phyloP scores from a whole-genome alignment of 495 filamentous ascomycete genomes.

The Penicillium angulare region DNA sequence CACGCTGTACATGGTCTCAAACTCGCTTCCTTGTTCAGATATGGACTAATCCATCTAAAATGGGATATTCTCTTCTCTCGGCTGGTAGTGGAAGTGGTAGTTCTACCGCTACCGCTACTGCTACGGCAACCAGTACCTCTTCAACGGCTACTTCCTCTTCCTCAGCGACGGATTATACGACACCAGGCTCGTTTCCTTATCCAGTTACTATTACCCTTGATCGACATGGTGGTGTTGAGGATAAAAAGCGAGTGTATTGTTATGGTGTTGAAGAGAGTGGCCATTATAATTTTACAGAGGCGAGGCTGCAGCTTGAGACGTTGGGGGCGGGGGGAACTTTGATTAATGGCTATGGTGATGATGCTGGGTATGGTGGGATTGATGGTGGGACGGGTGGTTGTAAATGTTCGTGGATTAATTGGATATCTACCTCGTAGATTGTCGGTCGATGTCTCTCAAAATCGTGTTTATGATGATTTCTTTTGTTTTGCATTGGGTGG shows the following conservation, averaged over 20 bases:
- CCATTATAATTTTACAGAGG: conserved; percentile 50
- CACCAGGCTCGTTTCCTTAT: conserved; percentile 80
- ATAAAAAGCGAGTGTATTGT: conserved; percentile 67
- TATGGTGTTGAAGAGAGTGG: conserved; percentile 55
- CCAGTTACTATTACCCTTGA: conserved; percentile 80
- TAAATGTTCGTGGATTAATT: conserved; percentile 73
- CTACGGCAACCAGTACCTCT: conserved; percentile 10
- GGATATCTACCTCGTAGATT: conserved; percentile 19
- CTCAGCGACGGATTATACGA: conserved; percentile 52
- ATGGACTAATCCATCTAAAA: conserved; percentile 63
- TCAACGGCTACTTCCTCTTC: conserved; percentile 29
- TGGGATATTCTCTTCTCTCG: conserved; percentile 45
- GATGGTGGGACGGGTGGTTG: conserved; percentile 77
- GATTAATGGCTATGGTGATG: conserved; percentile 54
- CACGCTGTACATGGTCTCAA: conserved; percentile 75
- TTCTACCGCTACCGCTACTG: conserved; percentile 3
- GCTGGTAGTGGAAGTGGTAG: conserved; percentile 6
- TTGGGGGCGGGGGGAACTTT: conserved; percentile 57
- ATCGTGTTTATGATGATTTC: too few species aligned
- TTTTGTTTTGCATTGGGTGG: not conserved
- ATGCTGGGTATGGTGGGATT: conserved; percentile 50
- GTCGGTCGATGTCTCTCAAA: too few species aligned
- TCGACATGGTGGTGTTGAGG: conserved; percentile 67
- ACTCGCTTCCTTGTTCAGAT: conserved; percentile 88
- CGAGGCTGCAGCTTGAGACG: conserved; percentile 56